phyloP scores from a whole-genome alignment of 495 filamentous ascomycete species.

The Xylaria longipes region DNA sequence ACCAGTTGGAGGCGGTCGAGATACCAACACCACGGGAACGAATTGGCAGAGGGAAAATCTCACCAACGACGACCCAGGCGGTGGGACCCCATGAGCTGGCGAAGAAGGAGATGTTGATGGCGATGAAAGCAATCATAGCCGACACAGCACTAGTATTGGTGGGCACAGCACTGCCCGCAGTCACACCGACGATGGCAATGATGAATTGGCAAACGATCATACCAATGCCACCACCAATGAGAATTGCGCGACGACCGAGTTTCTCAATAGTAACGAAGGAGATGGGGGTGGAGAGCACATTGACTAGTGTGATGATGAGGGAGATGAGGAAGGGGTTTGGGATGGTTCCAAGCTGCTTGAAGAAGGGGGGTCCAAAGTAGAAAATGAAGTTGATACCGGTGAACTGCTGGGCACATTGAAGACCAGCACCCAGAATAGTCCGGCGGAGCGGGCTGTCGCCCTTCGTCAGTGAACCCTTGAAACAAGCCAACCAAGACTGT shows the following conservation, averaged over 20 bases:
- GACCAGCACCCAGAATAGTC: conserved; percentile 68
- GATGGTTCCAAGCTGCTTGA: conserved; percentile 65
- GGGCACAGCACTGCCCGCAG: conserved; percentile 43
- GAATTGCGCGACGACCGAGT: conserved; percentile 71
- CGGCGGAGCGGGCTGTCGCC: conserved; percentile 69
- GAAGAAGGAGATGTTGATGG: conserved; percentile 78
- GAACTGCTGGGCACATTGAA: conserved; percentile 67
- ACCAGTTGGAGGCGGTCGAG: conserved; percentile 80
- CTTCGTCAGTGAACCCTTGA: conserved; percentile 65
- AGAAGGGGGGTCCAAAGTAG: conserved; percentile 75
- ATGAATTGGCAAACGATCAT: conserved; percentile 74
- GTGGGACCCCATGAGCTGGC: conserved; percentile 74
- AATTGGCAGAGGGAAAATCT: conserved; percentile 79
- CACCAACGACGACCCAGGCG: conserved; percentile 78
- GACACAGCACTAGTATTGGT: conserved; percentile 50
- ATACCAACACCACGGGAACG: conserved; percentile 75
- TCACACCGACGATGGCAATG: conserved; percentile 67
- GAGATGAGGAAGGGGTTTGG: conserved; percentile 70
- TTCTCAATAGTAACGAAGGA: conserved; percentile 69
- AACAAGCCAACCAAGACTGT: conserved; percentile 69
- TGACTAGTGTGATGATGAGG: conserved; percentile 75
- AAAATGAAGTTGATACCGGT: conserved; percentile 55
- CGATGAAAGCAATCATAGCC: conserved; percentile 69
- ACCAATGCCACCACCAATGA: conserved; percentile 72
- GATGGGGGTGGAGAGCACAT: conserved; percentile 75